phyloP scores from a whole-genome alignment of 495 filamentous ascomycete species.

The Penicillium longicatenatum region DNA sequence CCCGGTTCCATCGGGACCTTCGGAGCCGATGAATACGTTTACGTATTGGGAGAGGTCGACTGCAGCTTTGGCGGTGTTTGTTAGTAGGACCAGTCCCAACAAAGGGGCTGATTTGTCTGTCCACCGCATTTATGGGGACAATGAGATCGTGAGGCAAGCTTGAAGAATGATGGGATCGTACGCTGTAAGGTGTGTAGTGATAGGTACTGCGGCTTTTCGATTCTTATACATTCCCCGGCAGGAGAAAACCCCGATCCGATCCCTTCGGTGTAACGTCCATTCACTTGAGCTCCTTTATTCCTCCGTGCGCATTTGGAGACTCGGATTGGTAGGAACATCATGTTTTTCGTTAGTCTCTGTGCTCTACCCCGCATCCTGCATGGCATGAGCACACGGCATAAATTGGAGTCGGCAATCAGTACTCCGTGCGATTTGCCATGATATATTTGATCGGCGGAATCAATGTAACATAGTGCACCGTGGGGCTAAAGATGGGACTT shows the following conservation, averaged over 20 bases:
- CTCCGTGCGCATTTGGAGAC: neutral
- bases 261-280: neutral
- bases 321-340: neutral
- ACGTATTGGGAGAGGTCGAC: conserved; percentile 52
- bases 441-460: conserved; percentile 17
- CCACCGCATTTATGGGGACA: conserved; percentile 1
- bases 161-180: neutral
- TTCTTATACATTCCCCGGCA: conserved; percentile 16
- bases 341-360: neutral
- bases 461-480: conserved; percentile 14
- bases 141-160: neutral
- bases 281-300: neutral
- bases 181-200: neutral
- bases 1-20: conserved; percentile 35
- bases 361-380: conserved; percentile 21
- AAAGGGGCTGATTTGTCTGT: neutral
- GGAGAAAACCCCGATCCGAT: conserved; percentile 4
- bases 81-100: conserved; percentile 4
- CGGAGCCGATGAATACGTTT: conserved; percentile 40
- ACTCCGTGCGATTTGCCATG: neutral
- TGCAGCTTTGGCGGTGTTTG: conserved; percentile 6
- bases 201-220: neutral
- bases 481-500: neutral
- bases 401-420: neutral
- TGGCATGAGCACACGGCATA: neutral